Evolutionary conservation across 768 basidiomycete genomes (phyloP), one percentile per base, ranked within the genome.

Genomic region (Lactarius trivialis): DNA sequence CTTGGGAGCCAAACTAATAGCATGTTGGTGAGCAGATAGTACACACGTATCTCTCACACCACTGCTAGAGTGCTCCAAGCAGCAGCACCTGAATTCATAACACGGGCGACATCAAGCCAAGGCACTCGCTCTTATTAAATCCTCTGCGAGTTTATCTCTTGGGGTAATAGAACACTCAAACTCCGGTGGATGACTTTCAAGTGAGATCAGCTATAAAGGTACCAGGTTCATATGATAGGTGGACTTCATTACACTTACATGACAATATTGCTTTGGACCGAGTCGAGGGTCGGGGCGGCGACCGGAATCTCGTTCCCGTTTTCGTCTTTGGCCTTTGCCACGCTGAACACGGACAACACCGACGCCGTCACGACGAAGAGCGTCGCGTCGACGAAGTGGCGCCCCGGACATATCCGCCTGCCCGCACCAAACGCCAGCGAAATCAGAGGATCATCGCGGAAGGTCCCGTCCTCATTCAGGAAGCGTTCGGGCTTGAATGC

Each of bases 401-500:
- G 45, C 12, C 21, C 45, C 5, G 45, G 45, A 21, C 45, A 48
- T 24, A 48, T 24, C 21, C 45, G 21, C 45, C 45, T 48, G 12
- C 45, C 45, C n/a, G 21, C 45, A 15, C 45, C 45, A 7, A 48
- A 48, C 6, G 21, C 45, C 11, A 48, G 21, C 11, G 11, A 2
- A 5, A 48, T 48, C 21, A 6, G 21, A 3, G 56, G 34, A 39
- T 57, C 50, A 6, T 52, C 56, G 15, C 50, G 34, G 21, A 48
- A 56, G 48, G 21, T 41, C 7, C 55, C 60, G 48, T 56, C 60
- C 28, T 57, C 30, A 12, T 50, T 48, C 21, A 69, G 61, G 36
- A 60, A 71, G 5, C 71, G 68, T 21, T 72, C 70, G 7, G 71
- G 71, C 4, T 64, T 66, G 58, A 72, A 72, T 2, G 21, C 33